Conservation (phyloP, 495 filamentous ascomycete species). For the Lasiosphaeriaceae sp. region DNA sequence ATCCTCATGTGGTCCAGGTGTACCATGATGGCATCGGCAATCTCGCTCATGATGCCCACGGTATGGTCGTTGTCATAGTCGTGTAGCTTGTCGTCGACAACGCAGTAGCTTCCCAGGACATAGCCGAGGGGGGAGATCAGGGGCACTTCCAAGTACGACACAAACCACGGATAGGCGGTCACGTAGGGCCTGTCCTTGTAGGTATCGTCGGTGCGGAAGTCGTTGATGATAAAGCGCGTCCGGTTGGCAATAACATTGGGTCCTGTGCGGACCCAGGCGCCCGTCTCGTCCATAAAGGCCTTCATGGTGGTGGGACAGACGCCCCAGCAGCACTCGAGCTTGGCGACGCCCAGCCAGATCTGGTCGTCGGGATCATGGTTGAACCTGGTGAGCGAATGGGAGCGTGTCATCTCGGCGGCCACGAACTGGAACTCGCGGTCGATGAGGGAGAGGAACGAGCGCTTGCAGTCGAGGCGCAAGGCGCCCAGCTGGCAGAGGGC, state of each 20-base stretch:
- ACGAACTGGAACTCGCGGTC: constrained; percentile 34
- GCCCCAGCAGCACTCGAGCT: constrained; percentile 22
- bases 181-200: constrained; percentile 32
- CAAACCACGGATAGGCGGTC: constrained; percentile 17
- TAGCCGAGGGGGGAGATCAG: constrained; percentile 25
- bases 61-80: constrained; percentile 28
- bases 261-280: constrained; percentile 18
- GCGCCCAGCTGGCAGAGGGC: constrained; percentile 43
- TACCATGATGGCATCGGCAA: constrained; percentile 40
- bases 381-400: constrained; percentile 15
- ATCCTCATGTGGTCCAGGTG: constrained; percentile 38
- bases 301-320: constrained; percentile 37
- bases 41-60: constrained; percentile 36
- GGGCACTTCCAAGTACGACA: constrained; percentile 32
- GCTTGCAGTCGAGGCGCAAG: constrained; percentile 32
- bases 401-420: constrained; percentile 33
- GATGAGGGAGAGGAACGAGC: constrained; percentile 40
- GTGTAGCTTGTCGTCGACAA: constrained; percentile 29
- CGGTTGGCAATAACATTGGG: constrained; percentile 22
- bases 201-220: constrained; percentile 32
- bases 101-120: constrained; percentile 32
- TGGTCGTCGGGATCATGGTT: constrained; percentile 15
- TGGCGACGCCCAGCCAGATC: constrained; percentile 26
- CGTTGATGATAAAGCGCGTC: constrained; percentile 26
- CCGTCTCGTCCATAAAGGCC: constrained; percentile 32